Evolutionary conservation across 768 basidiomycete species (phyloP), one percentile per base, ranked within the genome.

Genomic region (Boletus fagicola): DNA sequence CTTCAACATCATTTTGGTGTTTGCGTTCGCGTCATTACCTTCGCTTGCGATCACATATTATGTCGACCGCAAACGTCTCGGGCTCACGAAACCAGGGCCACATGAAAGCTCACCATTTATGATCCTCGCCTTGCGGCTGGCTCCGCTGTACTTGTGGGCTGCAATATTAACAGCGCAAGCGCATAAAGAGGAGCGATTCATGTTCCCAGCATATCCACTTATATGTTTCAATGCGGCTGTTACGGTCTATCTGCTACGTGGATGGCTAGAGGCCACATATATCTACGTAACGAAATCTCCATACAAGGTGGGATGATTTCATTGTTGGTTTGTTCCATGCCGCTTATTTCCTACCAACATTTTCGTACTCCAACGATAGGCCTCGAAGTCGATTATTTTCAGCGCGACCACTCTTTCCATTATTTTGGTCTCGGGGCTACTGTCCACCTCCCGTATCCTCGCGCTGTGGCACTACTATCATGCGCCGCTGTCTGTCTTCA

Each of bases 131-230:
- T 71, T 96, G 53, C 82, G 94, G 38, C 77, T 98, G n/a, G 72
- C 81, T n/a, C 94, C 94, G 0, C 77, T 96, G 59, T 98, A 98
- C 74, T 62, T 98, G n/a, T 98, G 97, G 96, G 65, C 87, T 46
- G 81, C 73, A 1, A 87, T 97, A 59, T 75, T 99, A 62, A 85
- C 84, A 5, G 63, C 78, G 3, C 96, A 98, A 74, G 76, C 88
- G 1, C 97, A 99, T 74, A 99, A 99, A 75, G 97, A 99, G 73
- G 97, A 99, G 69, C 81, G 97, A n/a, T 99, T 99, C 76, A 90
- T 98, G 86, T 98, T 87, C 72, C 96, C 97, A 1, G 88, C 84
- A 2, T 98, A 96, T 70, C 90, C 93, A 2, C 72, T 98, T 33
- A 73, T 98, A 47, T 93, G 92, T 68, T 93, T 98, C 75, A 98